These are phyloP conservation scores for Penicillium mononematosum DNA, from an alignment of 495 filamentous ascomycete species.

Conservation along the genomic window DNA sequence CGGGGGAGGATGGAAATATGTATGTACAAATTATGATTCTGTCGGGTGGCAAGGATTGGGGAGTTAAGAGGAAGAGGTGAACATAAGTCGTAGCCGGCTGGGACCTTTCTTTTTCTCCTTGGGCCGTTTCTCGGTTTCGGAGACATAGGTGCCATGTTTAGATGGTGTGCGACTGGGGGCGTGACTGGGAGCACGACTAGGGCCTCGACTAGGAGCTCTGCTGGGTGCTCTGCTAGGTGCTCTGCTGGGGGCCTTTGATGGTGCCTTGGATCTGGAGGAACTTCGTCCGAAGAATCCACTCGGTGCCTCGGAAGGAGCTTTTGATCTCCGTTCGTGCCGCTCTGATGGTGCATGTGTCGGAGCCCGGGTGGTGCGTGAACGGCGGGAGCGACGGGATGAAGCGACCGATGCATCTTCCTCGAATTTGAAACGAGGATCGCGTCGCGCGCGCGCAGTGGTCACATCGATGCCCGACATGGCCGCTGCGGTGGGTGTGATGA, in stretches of 20 bases:
- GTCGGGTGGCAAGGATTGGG: conserved; percentile 11
- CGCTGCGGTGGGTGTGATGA: conserved; percentile 76
- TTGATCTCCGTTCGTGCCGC: conserved; percentile 23
- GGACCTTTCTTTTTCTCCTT: conserved; percentile 45
- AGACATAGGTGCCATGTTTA: conserved; percentile 25
- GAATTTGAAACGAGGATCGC: conserved; percentile 43
- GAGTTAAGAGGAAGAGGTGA: conserved; percentile 29
- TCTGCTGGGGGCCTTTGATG: conserved; percentile 21
- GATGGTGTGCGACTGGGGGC: conserved; percentile 17
- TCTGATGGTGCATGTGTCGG: conserved; percentile 16
- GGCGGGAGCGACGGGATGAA: conserved; percentile 40
- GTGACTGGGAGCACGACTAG: conserved; percentile 8
- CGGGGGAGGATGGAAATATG: background rate
- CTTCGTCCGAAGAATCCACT: conserved; percentile 19
- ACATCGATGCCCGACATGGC: conserved; percentile 54
- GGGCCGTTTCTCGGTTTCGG: conserved; percentile 37
- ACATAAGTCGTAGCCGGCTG: conserved; percentile 46
- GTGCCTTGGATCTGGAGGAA: conserved; percentile 21
- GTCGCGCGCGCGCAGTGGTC: conserved; percentile 33
- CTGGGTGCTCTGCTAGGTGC: conserved; percentile 19
- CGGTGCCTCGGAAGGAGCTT: conserved; percentile 19
- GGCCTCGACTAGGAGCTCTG: background rate
- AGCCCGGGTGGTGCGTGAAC: conserved; percentile 30
- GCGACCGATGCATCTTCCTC: conserved; percentile 39
- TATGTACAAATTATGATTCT: conserved; percentile 7